Evolutionary conservation across 2,329 filamentous ascomycete genomes (phyloP), one percentile per base, ranked within the genome.

Genomic region (Xenoacremonium recifei): DNA sequence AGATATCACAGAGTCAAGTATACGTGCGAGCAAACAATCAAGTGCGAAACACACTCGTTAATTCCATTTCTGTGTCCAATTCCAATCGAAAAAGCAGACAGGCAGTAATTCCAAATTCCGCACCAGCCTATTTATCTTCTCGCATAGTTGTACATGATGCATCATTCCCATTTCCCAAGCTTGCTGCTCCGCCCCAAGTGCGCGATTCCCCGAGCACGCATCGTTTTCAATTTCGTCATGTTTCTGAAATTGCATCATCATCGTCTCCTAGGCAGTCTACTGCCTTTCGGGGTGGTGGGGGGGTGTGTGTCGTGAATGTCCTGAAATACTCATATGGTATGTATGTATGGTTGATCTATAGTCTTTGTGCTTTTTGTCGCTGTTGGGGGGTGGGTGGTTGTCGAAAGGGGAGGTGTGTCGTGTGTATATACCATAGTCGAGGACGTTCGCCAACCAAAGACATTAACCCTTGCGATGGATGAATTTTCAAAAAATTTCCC

Each of bases 401-500:
- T 16, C 41, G 38, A 30, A 37, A 43, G 40, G 42, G n/a, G 7
- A 15, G n/a, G n/a, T 31, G 29, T 15, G 29, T 15, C 38, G 37
- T 21, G 21, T 37, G 23, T 40, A 31, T 39, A 33, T 37, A 37
- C 42, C 39, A 44, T 35, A 42, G 42, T 43, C 45, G 47, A 51
- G 47, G 41, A 6, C 29, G 6, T 39, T 45, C 39, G 48, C 34
- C 42, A 49, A 46, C 49, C 36, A 33, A 40, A 47, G 45, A 31
- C 47, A 55, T 59, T 54, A 57, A 27, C 38, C 43, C 53, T 44
- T 43, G 44, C 45, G 40, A 34, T 47, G 40, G 35, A 43, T 44
- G 29, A 34, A 48, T 53, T 56, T 46, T n/a, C 40, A 51, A 48
- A 49, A 32, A 44, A 52, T 48, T 50, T 47, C 48, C 50, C 49